Base-by-base conservation (phyloP, 805 yeast species). In the Candida suzukii region DNA sequence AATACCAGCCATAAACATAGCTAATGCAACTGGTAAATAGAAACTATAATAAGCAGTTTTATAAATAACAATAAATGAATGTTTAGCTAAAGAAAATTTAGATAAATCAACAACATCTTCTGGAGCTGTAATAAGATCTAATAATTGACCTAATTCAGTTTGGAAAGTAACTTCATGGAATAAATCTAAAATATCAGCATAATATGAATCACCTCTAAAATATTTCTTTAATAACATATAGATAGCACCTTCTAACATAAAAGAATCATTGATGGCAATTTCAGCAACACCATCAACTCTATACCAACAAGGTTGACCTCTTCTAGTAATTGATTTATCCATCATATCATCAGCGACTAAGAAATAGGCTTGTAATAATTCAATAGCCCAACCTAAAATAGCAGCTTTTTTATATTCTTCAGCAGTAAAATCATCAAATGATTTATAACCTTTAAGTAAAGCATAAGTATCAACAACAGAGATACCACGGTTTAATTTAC, bases 231-330 rank as follows among this genome's bases (percentile, higher is more conserved):
- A 74, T 48, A 93, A 67, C 45, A 88, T 69, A 67, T 93, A 93
- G 53, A 93, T 88, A 36, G 95, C 88, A 43, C 91, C 95, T 67
- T 93, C 99, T 51, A 93, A 74, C 93, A 93, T 87, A 64, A 93
- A 93, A 3, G 99, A 79, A 60, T 93, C 99, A 59, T 93, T 93
- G 65, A 93, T 93, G 45, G 99, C 99, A 60, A 93, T 83, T 61
- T 88, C 88, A 32, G 86, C 87, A 45, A 93, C 96, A 31, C 78
- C 78, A 50, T 76, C 79, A 28, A 68, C 74, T 58, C 73, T 79
- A 71, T 88, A 93, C 99, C 99, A 93, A 67, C 99, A 93, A 50
- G 96, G 93, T 67, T 91, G 97, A 45, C 97, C 99, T 64, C 99
- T 83, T 74, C 99, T 85, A 33, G 99, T 93, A 63, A 87, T 83